phyloP scores from a whole-genome alignment of 2,329 filamentous ascomycete genomes.

The Thelonectria olida region DNA sequence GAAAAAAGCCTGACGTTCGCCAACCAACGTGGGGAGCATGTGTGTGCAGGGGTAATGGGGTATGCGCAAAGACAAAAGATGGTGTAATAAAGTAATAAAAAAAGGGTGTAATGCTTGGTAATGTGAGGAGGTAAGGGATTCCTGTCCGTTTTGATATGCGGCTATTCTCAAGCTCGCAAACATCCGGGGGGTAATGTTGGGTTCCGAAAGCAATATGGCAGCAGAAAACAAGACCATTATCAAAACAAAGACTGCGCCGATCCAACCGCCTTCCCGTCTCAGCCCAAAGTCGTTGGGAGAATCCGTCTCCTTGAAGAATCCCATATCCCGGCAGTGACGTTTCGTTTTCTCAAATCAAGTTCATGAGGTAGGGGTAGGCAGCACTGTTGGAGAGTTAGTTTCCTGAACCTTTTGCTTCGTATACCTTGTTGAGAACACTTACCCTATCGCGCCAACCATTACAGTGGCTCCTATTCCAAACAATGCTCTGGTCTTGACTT shows the following conservation, averaged over 20 bases:
- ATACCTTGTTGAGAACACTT: constrained; percentile 54
- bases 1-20: constrained; percentile 19
- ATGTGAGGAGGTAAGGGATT: constrained; percentile 6
- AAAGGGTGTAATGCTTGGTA: constrained; percentile 17
- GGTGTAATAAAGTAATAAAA: constrained; percentile 21
- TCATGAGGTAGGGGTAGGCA: constrained; percentile 62
- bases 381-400: constrained; percentile 46
- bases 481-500: constrained; percentile 84
- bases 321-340: constrained; percentile 29
- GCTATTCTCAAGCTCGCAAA: constrained; percentile 3
- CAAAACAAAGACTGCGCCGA: constrained; percentile 40
- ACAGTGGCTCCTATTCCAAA: constrained; percentile 88
- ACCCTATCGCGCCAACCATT: constrained; percentile 91
- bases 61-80: constrained; percentile 34
- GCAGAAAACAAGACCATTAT: constrained; percentile 27
- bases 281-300: constrained; percentile 33
- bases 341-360: constrained; percentile 53
- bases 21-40: constrained; percentile 21
- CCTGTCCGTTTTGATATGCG: constrained; percentile 11
- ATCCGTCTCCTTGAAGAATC: constrained; percentile 23
- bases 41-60: constrained; percentile 23
- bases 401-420: not conserved
- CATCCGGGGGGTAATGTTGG: constrained; percentile 16
- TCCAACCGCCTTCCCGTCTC: constrained; percentile 38
- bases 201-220: constrained; percentile 21